Conservation (phyloP, 768 basidiomycete species). For the Dioszegia crocea region DNA sequence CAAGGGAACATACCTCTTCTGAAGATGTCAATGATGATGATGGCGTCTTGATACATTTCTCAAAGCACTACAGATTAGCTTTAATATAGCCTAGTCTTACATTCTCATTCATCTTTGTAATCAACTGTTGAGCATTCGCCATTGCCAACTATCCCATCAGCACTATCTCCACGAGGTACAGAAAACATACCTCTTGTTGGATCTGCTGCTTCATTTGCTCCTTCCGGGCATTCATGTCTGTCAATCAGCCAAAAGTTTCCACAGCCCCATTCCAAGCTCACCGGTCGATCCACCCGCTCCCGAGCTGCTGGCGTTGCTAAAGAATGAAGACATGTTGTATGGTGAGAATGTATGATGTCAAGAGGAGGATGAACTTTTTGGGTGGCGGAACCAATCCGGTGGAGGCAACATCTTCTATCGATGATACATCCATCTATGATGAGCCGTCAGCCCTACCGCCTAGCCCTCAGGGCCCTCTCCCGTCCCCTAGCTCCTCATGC, state of each 20-base stretch:
- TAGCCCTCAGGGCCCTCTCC: neutral
- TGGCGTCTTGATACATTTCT: constrained; percentile 44
- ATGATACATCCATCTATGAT: neutral
- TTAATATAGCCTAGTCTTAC: constrained; percentile 22
- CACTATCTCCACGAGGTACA: neutral
- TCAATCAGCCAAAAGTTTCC: neutral
- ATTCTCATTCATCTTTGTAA: constrained; percentile 51
- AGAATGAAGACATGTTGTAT: constrained; percentile 7
- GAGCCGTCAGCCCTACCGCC: neutral
- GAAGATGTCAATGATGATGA: constrained; percentile 42
- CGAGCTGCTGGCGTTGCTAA: neutral
- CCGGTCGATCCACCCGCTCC: no score
- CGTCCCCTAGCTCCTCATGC: neutral
- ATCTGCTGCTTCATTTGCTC: constrained; percentile 50
- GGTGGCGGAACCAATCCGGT: neutral
- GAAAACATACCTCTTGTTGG: constrained; percentile 36
- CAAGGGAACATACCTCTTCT: constrained; percentile 38
- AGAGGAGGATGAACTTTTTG: constrained; percentile 6
- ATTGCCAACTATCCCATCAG: constrained; percentile 34
- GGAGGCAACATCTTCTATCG: neutral
- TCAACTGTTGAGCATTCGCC: constrained; percentile 48
- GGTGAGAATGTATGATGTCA: neutral
- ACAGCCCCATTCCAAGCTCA: neutral
- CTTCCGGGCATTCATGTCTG: constrained; percentile 46
- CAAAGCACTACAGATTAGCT: constrained; percentile 40